Percentiles rank a stretch among this genome's conserved stretches.
Conservation (phyloP, 257 asterid species). For the Solanum sparsipilum region DNA sequence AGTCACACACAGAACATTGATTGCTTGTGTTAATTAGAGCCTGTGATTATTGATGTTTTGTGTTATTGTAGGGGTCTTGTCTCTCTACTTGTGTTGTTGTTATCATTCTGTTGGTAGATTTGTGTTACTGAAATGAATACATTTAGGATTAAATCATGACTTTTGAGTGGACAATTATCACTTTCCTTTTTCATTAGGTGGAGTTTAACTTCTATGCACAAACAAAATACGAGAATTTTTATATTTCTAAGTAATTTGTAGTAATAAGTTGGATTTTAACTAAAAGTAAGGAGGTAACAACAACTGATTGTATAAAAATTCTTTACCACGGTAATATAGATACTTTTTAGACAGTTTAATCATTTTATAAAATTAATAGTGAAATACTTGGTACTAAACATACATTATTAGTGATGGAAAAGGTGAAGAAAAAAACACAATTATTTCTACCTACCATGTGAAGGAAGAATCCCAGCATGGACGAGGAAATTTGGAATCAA, state of each 20-base stretch:
- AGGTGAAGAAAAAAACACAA: neutral
- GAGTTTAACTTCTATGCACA: neutral
- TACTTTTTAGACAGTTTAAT: neutral
- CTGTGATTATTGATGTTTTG: neutral
- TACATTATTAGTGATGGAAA: neutral
- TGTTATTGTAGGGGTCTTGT: neutral
- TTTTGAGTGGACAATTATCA: neutral
- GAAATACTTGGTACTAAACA: neutral
- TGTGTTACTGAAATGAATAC: neutral
- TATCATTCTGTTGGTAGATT: neutral
- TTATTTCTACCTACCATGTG: neutral
- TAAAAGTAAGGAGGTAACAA: neutral
- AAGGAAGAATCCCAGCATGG: neutral
- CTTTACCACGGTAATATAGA: neutral
- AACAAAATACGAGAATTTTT: neutral
- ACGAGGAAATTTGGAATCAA: neutral
- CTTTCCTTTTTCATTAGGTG: neutral
- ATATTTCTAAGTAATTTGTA: neutral
- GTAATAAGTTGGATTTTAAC: neutral
- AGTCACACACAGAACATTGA: conserved; percentile 1
- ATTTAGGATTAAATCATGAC: neutral
- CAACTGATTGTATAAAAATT: too few species aligned
- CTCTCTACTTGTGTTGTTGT: neutral
- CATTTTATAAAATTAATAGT: neutral
- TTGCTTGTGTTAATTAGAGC: neutral